phyloP scores from a whole-genome alignment of 1,139 yeast species.

The Magnusiomyces starmeri region DNA sequence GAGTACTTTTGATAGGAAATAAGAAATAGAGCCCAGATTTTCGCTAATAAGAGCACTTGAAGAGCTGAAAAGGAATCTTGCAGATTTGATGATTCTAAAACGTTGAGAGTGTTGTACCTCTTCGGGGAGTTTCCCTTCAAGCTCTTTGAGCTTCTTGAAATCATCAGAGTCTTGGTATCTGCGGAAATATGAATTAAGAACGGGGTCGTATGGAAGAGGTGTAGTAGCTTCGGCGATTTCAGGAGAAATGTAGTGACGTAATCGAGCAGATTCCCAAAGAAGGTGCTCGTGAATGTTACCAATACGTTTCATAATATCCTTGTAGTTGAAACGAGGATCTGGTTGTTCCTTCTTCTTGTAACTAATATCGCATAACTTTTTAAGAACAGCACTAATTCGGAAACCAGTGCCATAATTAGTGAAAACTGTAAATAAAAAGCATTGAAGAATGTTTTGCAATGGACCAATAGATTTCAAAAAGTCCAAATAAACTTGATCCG shows the following conservation, averaged over 20 bases:
- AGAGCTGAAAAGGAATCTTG: constrained; percentile 1
- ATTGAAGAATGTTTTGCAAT: constrained; percentile 22
- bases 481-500: constrained; percentile 16
- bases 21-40: not conserved
- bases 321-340: not conserved
- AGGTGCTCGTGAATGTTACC: constrained; percentile 25
- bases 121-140: constrained; percentile 22
- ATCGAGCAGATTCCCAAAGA: constrained; percentile 26
- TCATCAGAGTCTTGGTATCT: constrained; percentile 24
- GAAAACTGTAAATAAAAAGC: constrained; percentile 27
- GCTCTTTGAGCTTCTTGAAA: constrained; percentile 25
- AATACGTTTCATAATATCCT: constrained; percentile 19
- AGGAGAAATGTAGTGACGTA: constrained; percentile 13
- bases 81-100: constrained; percentile 1
- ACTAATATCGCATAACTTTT: constrained; percentile 16
- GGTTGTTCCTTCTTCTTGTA: not conserved
- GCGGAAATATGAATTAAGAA: constrained; percentile 16
- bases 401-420: constrained; percentile 30
- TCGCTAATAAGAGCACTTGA: constrained; percentile 1
- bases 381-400: constrained; percentile 25
- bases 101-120: constrained; percentile 5
- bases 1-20: not conserved
- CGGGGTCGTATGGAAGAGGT: constrained; percentile 23
- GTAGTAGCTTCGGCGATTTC: constrained; percentile 22
- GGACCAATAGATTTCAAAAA: constrained; percentile 19